phyloP scores from a whole-genome alignment of 768 basidiomycete genomes.

The Collybiopsis luxurians region DNA sequence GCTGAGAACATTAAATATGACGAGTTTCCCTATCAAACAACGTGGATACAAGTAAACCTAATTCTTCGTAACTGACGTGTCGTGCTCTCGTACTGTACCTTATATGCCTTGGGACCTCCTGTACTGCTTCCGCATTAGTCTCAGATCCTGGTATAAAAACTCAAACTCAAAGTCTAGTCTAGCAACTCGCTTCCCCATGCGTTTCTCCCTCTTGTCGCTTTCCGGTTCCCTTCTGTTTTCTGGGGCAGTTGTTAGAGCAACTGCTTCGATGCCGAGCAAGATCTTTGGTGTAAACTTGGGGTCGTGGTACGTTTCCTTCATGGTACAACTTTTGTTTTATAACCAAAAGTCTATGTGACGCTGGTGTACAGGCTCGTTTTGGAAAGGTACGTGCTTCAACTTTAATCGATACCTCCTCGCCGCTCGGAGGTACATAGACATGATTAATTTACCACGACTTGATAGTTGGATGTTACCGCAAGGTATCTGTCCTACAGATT shows the following conservation, averaged over 20 bases:
- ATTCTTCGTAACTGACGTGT: constrained; percentile 1
- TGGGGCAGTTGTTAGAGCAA: background rate
- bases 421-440: no score
- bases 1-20: background rate
- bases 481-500: constrained; percentile 32
- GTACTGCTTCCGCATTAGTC: background rate
- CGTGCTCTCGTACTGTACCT: background rate
- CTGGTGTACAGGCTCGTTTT: constrained; percentile 57
- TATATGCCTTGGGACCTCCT: background rate
- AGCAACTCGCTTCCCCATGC: background rate
- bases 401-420: no score
- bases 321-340: no score
- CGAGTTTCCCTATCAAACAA: background rate
- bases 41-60: background rate
- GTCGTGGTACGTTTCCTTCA: constrained; percentile 44
- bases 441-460: no score
- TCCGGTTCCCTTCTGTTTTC: background rate
- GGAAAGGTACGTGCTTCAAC: no score
- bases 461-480: constrained; percentile 85
- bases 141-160: background rate
- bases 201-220: background rate
- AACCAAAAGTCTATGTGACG: no score
- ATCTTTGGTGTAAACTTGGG: constrained; percentile 75
- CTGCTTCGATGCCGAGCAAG: constrained; percentile 28
- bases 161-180: no score